phyloP scores from a whole-genome alignment of 2,329 filamentous ascomycete genomes.

The Mycosphaerella sp. region DNA sequence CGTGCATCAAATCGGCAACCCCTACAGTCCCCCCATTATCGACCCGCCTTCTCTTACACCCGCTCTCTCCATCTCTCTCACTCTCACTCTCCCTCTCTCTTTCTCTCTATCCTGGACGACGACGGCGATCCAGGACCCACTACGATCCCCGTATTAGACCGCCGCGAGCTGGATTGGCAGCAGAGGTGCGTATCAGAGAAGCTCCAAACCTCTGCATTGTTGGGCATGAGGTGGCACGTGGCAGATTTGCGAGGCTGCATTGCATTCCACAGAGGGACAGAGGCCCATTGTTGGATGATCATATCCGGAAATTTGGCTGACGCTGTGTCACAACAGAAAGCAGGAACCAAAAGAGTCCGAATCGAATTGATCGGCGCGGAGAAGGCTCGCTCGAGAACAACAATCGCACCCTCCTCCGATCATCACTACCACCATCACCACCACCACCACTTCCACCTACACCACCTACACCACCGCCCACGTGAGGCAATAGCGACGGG shows the following conservation, averaged over 20 bases:
- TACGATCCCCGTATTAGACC: too few relatives aligned
- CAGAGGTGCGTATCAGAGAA: not conserved
- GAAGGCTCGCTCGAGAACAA: not conserved
- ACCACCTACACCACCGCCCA: not conserved
- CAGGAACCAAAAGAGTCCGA: constrained; percentile 6
- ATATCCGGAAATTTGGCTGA: constrained; percentile 14
- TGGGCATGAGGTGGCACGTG: constrained; percentile 16
- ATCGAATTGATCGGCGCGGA: too few relatives aligned
- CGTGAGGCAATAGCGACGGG: constrained; percentile 2
- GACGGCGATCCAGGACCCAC: too few relatives aligned
- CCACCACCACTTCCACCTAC: not conserved
- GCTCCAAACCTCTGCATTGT: constrained; percentile 8
- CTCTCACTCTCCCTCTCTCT: not conserved
- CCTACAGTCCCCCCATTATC: not conserved
- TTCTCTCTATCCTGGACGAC: not conserved
- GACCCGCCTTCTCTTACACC: not conserved
- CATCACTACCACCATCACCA: not conserved
- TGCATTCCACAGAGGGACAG: constrained; percentile 5
- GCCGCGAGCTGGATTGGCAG: not conserved
- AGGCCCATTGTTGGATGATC: constrained; percentile 16
- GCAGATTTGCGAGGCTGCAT: constrained; percentile 11
- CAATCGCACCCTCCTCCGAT: not conserved
- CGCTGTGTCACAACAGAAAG: constrained; percentile 16
- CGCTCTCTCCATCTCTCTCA: not conserved
- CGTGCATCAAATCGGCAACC: not conserved